Percentiles rank a stretch among this genome's conserved stretches.
These are phyloP conservation scores for Cercophora newfieldiana DNA, from an alignment of 495 filamentous ascomycete species.

Conservation along the genomic window DNA sequence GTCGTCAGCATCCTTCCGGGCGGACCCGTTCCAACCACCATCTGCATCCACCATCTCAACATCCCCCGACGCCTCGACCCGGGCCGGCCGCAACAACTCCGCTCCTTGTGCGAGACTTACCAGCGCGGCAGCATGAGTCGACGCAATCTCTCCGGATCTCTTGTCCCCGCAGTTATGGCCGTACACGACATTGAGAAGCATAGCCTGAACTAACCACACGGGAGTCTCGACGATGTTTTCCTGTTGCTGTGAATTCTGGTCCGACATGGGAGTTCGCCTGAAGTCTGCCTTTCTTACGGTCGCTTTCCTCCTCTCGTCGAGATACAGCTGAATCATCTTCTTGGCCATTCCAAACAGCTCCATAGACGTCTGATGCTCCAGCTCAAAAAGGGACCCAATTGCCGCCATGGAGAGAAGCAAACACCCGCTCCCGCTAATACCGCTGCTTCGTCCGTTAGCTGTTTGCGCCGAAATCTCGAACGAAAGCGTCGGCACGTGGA, in stretches of 20 bases:
- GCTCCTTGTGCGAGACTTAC: slow-evolving; percentile 90
- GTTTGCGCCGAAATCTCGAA: slow-evolving; percentile 78
- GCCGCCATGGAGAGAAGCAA: slow-evolving; percentile 94
- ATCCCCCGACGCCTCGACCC: slow-evolving; percentile 40
- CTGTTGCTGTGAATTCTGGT: slow-evolving; percentile 50
- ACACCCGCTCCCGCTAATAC: slow-evolving; percentile 81
- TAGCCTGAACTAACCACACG: slow-evolving; percentile 96
- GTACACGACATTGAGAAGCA: slow-evolving; percentile 95
- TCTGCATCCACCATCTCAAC: slow-evolving; percentile 51
- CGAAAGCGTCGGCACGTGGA: slow-evolving; percentile 88
- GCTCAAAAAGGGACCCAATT: slow-evolving; percentile 93
- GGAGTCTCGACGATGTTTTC: slow-evolving; percentile 79
- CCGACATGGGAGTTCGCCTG: slow-evolving; percentile 55
- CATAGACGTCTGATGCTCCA: slow-evolving; percentile 73
- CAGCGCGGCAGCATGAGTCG: slow-evolving; percentile 84
- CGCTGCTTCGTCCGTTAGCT: slow-evolving; percentile 60
- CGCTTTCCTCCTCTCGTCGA: slow-evolving; percentile 89
- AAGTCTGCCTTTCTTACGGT: slow-evolving; percentile 80
- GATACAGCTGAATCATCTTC: slow-evolving; percentile 89
- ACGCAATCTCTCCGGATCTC: slow-evolving; percentile 83
- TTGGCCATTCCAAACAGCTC: slow-evolving; percentile 91
- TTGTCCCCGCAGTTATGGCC: slow-evolving; percentile 95
- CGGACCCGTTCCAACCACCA: slow-evolving; percentile 47
- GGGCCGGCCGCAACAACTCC: slow-evolving; percentile 62
- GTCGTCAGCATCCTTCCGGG: slow-evolving; percentile 60